Conservation (phyloP, 192 early-diverging fungal genomes). For the Rhizoclosmatium globosum region DNA sequence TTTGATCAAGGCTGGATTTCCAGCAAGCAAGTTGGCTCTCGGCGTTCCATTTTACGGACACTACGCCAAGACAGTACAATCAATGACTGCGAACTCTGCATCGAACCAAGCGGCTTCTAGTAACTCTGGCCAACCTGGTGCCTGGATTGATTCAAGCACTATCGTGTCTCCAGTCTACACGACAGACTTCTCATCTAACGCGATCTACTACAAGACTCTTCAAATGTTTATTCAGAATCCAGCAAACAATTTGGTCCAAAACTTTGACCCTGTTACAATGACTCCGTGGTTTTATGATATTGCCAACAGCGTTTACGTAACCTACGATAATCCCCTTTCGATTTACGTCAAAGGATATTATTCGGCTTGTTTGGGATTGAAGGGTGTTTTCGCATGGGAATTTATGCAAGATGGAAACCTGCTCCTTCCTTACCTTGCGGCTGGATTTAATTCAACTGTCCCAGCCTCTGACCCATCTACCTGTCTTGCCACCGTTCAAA, state of each 20-base stretch:
- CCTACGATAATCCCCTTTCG: conserved; percentile 74
- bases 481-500: too few relatives aligned
- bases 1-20: not conserved
- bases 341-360: conserved; percentile 66
- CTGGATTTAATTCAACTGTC: not conserved
- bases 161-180: too few relatives aligned
- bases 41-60: not conserved
- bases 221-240: not conserved
- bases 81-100: not conserved
- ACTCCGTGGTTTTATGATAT: conserved; percentile 81
- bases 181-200: too few relatives aligned
- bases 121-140: not conserved
- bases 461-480: too few relatives aligned
- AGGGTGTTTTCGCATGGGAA: not conserved
- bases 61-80: not conserved
- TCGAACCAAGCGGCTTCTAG: not conserved
- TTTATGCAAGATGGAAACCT: not conserved
- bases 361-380: conserved; percentile 61
- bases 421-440: conserved; percentile 6
- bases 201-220: not conserved
- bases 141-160: not conserved
- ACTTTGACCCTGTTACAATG: conserved; percentile 66
- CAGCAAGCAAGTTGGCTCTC: not conserved
- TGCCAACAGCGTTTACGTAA: conserved; percentile 64
- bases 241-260: conserved; percentile 66